Evolutionary conservation across 2,329 filamentous ascomycete genomes (phyloP).

Genomic region (Pseudogymnoascus sp.): DNA sequence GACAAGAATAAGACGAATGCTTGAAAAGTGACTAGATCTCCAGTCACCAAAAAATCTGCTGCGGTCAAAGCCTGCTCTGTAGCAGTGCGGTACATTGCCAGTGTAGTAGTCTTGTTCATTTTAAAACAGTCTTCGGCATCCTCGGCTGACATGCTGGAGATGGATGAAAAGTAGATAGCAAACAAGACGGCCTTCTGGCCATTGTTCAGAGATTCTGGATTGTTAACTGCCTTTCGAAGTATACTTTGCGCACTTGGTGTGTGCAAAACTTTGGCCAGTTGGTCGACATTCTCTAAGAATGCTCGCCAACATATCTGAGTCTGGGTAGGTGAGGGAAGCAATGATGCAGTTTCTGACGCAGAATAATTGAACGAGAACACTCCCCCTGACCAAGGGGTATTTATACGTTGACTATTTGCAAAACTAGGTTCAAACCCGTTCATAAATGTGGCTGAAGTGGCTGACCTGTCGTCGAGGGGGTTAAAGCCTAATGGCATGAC

Average conservation of each 20-base stretch:
- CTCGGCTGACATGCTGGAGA: slow-evolving; percentile 27
- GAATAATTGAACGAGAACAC: neutral
- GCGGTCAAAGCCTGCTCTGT: slow-evolving; percentile 52
- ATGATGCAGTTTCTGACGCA: neutral
- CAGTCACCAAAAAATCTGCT: slow-evolving; percentile 51
- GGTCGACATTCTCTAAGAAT: slow-evolving; percentile 1
- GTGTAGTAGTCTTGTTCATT: slow-evolving; percentile 33
- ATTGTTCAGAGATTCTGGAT: slow-evolving; percentile 48
- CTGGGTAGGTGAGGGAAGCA: neutral
- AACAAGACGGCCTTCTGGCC: slow-evolving; percentile 50
- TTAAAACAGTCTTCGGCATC: slow-evolving; percentile 26
- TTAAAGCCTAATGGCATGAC: neutral
- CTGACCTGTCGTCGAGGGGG: neutral
- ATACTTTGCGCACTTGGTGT: neutral
- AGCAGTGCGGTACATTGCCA: slow-evolving; percentile 37
- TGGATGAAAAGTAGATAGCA: slow-evolving; percentile 22
- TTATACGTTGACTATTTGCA: neutral
- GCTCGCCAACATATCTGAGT: neutral
- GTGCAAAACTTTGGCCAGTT: slow-evolving; percentile 3
- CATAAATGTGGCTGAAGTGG: neutral
- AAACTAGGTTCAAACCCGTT: neutral
- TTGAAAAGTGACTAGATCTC: slow-evolving; percentile 52
- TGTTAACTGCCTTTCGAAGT: neutral
- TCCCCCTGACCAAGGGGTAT: neutral
- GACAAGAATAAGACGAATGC: slow-evolving; percentile 51